Conservation (phyloP, 768 basidiomycete genomes). For the Boletus edulis region DNA sequence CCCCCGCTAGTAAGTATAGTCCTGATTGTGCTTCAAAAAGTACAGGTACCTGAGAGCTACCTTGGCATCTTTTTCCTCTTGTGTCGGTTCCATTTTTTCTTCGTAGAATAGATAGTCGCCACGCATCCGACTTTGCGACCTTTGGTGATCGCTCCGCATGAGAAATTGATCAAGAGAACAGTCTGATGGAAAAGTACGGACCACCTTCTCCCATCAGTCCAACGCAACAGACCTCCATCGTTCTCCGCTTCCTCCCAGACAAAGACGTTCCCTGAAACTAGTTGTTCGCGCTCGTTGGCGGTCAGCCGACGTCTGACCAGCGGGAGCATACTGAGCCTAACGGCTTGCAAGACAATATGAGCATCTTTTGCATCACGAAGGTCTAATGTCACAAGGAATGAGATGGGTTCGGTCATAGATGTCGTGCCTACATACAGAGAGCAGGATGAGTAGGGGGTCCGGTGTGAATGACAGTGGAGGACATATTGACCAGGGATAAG, state of each 20-base stretch:
- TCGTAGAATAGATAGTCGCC: conserved; percentile 84
- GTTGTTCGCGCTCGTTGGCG: conserved; percentile 64
- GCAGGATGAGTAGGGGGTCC: conserved; percentile 31
- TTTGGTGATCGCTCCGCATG: conserved; percentile 22
- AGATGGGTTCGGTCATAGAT: background rate
- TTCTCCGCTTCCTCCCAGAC: conserved; percentile 84
- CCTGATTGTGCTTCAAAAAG: background rate
- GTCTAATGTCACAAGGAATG: conserved; percentile 39
- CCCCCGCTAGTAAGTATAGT: conserved; percentile 9
- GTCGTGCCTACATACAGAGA: conserved; percentile 24
- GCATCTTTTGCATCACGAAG: conserved; percentile 80
- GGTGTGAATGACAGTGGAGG: conserved; percentile 15
- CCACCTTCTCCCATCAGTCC: conserved; percentile 85
- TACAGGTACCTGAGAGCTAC: conserved; percentile 63
- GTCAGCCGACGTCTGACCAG: conserved; percentile 71
- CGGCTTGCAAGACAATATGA: conserved; percentile 73
- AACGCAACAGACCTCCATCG: conserved; percentile 64
- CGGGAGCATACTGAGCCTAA: conserved; percentile 65
- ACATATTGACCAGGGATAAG: conserved; percentile 10
- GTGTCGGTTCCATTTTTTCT: conserved; percentile 77
- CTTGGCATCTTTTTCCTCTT: conserved; percentile 76
- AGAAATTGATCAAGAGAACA: conserved; percentile 1
- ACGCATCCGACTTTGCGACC: conserved; percentile 85
- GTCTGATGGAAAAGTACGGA: conserved; percentile 24
- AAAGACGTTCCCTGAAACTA: conserved; percentile 73